Conservation (phyloP, 768 basidiomycete species). For the Piloderma croceum region DNA sequence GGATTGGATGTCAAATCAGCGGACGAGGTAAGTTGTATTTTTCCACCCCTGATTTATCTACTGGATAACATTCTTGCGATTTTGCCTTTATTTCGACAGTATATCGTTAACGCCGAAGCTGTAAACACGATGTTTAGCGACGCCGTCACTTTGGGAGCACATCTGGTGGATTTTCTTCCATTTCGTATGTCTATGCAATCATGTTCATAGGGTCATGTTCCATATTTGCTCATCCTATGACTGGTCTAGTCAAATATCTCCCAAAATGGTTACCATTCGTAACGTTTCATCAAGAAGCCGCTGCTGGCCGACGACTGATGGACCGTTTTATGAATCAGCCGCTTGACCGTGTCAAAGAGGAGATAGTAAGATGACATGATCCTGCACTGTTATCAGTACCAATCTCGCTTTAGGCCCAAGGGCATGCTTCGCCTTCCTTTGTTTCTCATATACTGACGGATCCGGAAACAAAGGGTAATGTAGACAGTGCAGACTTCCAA, state of each 20-base stretch:
- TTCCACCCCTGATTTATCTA: neutral
- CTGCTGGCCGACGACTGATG: conserved; percentile 3
- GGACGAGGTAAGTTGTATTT: conserved; percentile 20
- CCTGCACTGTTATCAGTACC: neutral
- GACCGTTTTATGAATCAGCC: conserved; percentile 1
- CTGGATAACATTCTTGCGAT: neutral
- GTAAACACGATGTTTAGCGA: conserved; percentile 10
- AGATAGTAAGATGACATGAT: neutral
- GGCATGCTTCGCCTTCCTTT: conserved; percentile 4
- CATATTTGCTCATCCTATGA: neutral
- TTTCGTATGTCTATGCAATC: conserved; percentile 8
- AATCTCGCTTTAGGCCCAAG: neutral
- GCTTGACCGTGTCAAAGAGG: conserved; percentile 2
- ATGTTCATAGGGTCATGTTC: too few relatives aligned
- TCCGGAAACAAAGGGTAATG: neutral
- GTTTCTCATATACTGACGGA: conserved; percentile 1
- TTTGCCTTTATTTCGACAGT: conserved; percentile 2
- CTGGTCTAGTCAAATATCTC: conserved; percentile 15
- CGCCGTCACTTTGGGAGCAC: conserved; percentile 9
- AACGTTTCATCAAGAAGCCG: conserved; percentile 7
- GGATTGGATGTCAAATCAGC: conserved; percentile 16
- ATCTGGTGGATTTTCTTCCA: conserved; percentile 14
- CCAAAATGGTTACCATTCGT: conserved; percentile 17
- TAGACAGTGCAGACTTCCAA: conserved; percentile 2
- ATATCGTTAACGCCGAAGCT: conserved; percentile 11